Evolutionary conservation across 75 land plant genomes (phyloP).

Genomic region (Selaginella moellendorffii): DNA sequence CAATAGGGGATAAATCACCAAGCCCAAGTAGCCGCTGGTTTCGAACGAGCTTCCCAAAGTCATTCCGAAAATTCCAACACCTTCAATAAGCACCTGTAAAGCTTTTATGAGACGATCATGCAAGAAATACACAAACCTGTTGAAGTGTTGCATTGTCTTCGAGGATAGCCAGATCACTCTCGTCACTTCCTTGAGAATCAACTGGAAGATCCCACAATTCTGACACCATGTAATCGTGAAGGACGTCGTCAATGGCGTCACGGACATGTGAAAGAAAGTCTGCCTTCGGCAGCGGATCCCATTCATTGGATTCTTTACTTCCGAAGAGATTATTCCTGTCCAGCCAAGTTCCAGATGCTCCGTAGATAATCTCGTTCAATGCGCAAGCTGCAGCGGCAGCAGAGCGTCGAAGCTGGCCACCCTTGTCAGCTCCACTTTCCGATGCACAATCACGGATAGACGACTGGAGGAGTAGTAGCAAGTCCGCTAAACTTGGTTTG

Average conservation of each 20-base stretch:
- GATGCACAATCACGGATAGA: neutral
- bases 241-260: conserved; percentile 52
- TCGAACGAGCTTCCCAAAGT: conserved; percentile 54
- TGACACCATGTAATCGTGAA: conserved; percentile 63
- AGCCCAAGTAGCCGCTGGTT: conserved; percentile 52
- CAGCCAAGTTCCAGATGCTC: conserved; percentile 44
- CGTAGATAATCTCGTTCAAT: conserved; percentile 72
- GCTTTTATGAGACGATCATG: too few relatives aligned
- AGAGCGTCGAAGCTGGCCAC: conserved; percentile 18
- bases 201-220: conserved; percentile 77
- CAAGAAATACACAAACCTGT: conserved; percentile 32
- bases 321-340: neutral
- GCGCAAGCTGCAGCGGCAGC: conserved; percentile 68
- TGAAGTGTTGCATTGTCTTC: conserved; percentile 63
- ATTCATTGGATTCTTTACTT: neutral
- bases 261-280: conserved; percentile 23
- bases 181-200: conserved; percentile 2
- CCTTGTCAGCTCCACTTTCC: neutral
- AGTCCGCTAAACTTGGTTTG: neutral
- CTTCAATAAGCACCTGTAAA: conserved; percentile 75
- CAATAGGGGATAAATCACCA: conserved; percentile 55
- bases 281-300: neutral
- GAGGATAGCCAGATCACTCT: conserved; percentile 31
- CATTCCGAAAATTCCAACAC: conserved; percentile 64
- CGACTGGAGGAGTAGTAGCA: neutral